These are phyloP conservation scores for Pogostemon cablin DNA, from an alignment of 257 asterid species.

Conservation along the genomic window DNA sequence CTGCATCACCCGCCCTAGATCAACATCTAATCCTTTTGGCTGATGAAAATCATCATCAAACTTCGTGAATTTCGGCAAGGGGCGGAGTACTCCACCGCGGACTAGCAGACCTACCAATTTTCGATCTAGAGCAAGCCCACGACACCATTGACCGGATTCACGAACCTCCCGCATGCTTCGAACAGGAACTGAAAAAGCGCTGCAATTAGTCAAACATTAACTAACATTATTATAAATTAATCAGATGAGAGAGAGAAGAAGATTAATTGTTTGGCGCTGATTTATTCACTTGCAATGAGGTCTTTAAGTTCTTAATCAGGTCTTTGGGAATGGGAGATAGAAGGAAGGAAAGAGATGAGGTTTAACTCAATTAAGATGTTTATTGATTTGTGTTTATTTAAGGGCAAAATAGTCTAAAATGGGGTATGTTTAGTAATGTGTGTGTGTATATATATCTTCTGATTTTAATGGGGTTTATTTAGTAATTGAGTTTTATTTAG, in stretches of 20 bases:
- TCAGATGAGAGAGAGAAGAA: background rate
- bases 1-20: constrained; percentile 17
- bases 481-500: no score
- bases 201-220: constrained; percentile 26
- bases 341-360: constrained; percentile 79
- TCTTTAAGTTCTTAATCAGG: constrained; percentile 37
- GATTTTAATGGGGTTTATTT: no score
- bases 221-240: no score
- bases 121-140: constrained; percentile 77
- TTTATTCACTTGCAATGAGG: no score
- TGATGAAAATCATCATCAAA: constrained; percentile 24
- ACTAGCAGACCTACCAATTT: constrained; percentile 80
- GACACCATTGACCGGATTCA: constrained; percentile 82
- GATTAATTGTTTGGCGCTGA: constrained; percentile 14
- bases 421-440: no score
- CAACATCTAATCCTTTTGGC: constrained; percentile 24
- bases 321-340: constrained; percentile 67
- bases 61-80: constrained; percentile 37
- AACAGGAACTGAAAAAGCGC: constrained; percentile 79
- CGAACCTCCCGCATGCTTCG: constrained; percentile 88
- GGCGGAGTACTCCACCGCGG: constrained; percentile 61
- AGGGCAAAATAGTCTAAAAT: no score
- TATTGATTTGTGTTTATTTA: no score
- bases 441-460: no score
- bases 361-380: no score